Evolutionary conservation across 1,284 basidiomycete genomes (phyloP), one percentile per base, ranked within the genome.

Genomic region (Malassezia caprae): DNA sequence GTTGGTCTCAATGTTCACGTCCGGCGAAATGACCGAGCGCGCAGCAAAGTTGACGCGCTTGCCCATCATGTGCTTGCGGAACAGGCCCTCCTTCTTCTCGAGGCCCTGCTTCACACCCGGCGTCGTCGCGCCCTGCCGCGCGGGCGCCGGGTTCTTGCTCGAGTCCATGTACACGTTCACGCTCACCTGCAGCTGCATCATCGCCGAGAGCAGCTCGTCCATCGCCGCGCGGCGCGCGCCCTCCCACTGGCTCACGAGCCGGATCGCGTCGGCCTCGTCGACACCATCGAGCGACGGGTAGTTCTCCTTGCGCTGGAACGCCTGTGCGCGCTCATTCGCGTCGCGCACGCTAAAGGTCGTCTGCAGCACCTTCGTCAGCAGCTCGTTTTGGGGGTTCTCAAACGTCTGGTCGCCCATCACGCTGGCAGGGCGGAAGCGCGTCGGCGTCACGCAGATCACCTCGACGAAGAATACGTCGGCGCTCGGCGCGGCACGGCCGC

Each of bases 31-130:
- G 73, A 99, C 94, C 13, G 94, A 98, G 64, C 94, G 89, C 30
- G 94, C 94, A 39, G 94, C 90, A 75, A 94, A 96, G 76, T 99
- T 98, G 69, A 99, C 94, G 75, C 94, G 90, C 80, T 99, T 99
- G 37, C 94, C 94, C 94, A 99, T 99, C 94, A 99, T 98, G 75
- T 99, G 85, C 78, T 93, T 96, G 60, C 94, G 82, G 82, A 99
- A 99, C 48, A 99, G 76, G 54, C 94, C 94, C 68, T 98, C 94
- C 78, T 99, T 99, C 82, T 98, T 98, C 78, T 99, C 94, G 63
- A 99, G 78, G 12, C 86, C 82, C 76, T 99, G 94, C 80, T 98
- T 99, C 65, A 99, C 84, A 70, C 94, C 94, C 39, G 85, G 81
- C 19, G 91, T 89, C 21, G 91, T 90, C 71, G 89, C 90, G 17